A percentile compares a stretch with the other conserved stretches of the same genome.
These are phyloP conservation scores for Ophiosphaerella narmari DNA, from an alignment of 2,329 filamentous ascomycete species.

Conservation along the genomic window DNA sequence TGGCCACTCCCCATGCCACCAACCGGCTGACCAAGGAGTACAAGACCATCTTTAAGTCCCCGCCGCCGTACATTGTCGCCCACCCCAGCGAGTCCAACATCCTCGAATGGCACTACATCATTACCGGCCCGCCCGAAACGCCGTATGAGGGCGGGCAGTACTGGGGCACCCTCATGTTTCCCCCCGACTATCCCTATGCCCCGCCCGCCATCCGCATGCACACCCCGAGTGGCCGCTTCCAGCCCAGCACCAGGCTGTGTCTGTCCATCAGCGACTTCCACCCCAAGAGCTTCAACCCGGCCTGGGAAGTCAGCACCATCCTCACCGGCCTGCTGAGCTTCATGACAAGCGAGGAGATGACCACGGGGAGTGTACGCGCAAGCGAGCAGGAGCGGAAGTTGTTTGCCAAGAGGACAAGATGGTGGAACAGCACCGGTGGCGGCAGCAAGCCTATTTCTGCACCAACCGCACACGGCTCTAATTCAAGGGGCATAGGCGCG, in stretches of 20 bases:
- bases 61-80: constrained; percentile 85
- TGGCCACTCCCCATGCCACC: constrained; percentile 48
- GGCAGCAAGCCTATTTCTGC: constrained; percentile 63
- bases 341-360: constrained; percentile 99
- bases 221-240: constrained; percentile 93
- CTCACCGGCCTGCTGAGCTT: constrained; percentile 92
- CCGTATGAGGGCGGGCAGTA: constrained; percentile 96
- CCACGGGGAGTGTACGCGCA: constrained; percentile 83
- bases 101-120: constrained; percentile 93
- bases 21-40: constrained; percentile 65
- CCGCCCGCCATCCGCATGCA: constrained; percentile 99
- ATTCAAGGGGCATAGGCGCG: constrained; percentile 65
- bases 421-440: constrained; percentile 97
- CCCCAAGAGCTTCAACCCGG: constrained; percentile 96
- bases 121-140: constrained; percentile 91
- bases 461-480: constrained; percentile 41
- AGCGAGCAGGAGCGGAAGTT: constrained; percentile 76
- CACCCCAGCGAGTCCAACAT: constrained; percentile 92
- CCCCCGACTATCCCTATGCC: constrained; percentile 94
- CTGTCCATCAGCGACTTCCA: constrained; percentile 98
- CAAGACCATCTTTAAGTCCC: constrained; percentile 70
- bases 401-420: constrained; percentile 77
- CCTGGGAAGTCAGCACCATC: constrained; percentile 97
- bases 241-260: constrained; percentile 87
- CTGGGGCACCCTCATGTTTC: constrained; percentile 96